A percentile compares a stretch with the other conserved stretches of the same genome.
phyloP scores from a whole-genome alignment of 1,139 yeast genomes.

The Casaregolazyma lundiana region DNA sequence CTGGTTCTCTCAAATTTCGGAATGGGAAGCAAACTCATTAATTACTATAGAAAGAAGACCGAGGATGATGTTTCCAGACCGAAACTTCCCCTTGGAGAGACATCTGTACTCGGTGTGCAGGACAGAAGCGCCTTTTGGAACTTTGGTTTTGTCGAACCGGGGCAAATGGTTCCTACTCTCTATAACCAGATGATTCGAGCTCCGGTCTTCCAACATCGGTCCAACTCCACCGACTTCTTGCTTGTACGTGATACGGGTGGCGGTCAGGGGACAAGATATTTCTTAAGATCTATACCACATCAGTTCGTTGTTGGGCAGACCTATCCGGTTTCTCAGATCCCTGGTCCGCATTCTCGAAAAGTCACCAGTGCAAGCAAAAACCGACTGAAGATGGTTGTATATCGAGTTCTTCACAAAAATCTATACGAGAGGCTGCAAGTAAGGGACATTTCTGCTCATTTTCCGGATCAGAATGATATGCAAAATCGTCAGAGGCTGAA shows the following conservation, averaged over 20 bases:
- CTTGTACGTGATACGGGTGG: constrained; percentile 79
- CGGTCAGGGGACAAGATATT: constrained; percentile 46
- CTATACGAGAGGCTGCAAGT: constrained; percentile 75
- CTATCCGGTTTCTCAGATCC: constrained; percentile 89
- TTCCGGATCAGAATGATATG: constrained; percentile 97
- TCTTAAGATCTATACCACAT: constrained; percentile 61
- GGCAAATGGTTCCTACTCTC: constrained; percentile 87
- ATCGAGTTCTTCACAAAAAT: constrained; percentile 73
- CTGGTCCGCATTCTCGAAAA: constrained; percentile 96
- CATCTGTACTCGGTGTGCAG: constrained; percentile 90
- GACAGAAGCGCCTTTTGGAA: constrained; percentile 98
- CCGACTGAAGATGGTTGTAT: constrained; percentile 89
- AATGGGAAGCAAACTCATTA: constrained; percentile 91
- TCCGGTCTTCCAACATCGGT: constrained; percentile 86
- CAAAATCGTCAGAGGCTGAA: constrained; percentile 93
- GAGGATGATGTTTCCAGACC: constrained; percentile 87
- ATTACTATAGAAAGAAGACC: constrained; percentile 80
- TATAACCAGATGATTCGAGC: constrained; percentile 92
- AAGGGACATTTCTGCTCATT: constrained; percentile 84
- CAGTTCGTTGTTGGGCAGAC: constrained; percentile 88
- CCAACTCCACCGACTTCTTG: constrained; percentile 73
- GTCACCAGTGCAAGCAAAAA: constrained; percentile 92
- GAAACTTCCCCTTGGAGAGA: constrained; percentile 85
- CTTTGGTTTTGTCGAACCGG: constrained; percentile 94
- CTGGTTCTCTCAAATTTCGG: constrained; percentile 81